Evolutionary conservation across 139 green algal species (phyloP).

Genomic region (Picochlorum sp.): DNA sequence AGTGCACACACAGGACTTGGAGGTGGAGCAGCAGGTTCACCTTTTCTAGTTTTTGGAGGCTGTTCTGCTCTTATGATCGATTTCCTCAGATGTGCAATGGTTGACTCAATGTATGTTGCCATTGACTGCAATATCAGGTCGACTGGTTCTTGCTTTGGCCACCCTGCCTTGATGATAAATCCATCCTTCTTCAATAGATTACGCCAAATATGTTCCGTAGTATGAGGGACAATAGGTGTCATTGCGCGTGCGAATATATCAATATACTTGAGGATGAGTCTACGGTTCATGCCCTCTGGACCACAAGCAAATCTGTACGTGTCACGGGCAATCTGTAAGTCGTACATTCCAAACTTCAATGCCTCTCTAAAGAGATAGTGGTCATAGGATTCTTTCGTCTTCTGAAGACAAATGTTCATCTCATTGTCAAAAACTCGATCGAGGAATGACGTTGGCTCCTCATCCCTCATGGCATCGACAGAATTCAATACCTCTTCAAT

Average conservation of each 20-base stretch:
- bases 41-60: conserved; percentile 72
- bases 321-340: conserved; percentile 80
- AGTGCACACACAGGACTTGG: conserved; percentile 31
- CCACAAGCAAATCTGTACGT: conserved; percentile 79
- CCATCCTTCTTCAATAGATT: conserved; percentile 54
- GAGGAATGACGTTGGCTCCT: conserved; percentile 44
- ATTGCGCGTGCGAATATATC: conserved; percentile 75
- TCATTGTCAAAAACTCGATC: conserved; percentile 92
- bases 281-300: conserved; percentile 63
- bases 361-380: conserved; percentile 90
- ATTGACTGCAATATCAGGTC: conserved; percentile 67
- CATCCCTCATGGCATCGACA: conserved; percentile 46
- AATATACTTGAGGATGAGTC: conserved; percentile 68
- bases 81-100: conserved; percentile 63
- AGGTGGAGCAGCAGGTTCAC: conserved; percentile 7
- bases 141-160: conserved; percentile 46
- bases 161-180: conserved; percentile 66
- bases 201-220: conserved; percentile 86
- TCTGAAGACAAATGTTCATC: conserved; percentile 68
- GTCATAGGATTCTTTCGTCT: conserved; percentile 52
- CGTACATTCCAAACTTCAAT: conserved; percentile 81
- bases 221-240: conserved; percentile 88
- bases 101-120: conserved; percentile 29
- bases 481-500: conserved; percentile 73
- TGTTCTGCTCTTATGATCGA: conserved; percentile 70